Evolutionary conservation across 768 basidiomycete species (phyloP).

Genomic region (Termitomyces eurrhizus): DNA sequence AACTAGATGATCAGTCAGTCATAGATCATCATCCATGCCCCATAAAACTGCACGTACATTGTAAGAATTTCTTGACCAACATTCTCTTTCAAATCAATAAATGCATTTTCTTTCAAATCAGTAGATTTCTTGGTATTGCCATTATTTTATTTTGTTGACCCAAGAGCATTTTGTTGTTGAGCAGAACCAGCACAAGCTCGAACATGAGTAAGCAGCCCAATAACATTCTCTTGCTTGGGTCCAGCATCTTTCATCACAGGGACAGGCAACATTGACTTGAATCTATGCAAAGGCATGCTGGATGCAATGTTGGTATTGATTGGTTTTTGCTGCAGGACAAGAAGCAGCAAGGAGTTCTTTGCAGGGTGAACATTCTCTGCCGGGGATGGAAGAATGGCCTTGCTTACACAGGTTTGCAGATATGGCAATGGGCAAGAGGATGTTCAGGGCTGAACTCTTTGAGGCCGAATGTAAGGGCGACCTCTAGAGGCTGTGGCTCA

Average conservation of each 20-base stretch:
- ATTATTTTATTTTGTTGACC: constrained; percentile 60
- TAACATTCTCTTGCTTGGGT: constrained; percentile 34
- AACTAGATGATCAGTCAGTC: constrained; percentile 25
- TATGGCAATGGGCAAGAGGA: constrained; percentile 74
- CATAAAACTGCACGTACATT: constrained; percentile 45
- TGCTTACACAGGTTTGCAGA: constrained; percentile 46
- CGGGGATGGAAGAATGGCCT: constrained; percentile 35
- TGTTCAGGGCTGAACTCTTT: constrained; percentile 61
- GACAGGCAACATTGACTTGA: constrained; percentile 43
- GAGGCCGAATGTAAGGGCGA: too few species aligned
- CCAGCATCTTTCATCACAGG: constrained; percentile 33
- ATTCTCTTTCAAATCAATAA: constrained; percentile 56
- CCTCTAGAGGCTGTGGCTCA: too few species aligned
- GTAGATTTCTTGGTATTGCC: constrained; percentile 37
- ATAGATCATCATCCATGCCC: background rate
- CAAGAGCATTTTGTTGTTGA: constrained; percentile 53
- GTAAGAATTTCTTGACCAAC: constrained; percentile 37
- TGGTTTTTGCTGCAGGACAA: constrained; percentile 39
- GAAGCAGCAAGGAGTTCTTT: constrained; percentile 16
- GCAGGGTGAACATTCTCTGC: constrained; percentile 29
- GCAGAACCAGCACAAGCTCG: constrained; percentile 54
- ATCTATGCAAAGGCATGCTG: constrained; percentile 30
- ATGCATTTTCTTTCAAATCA: constrained; percentile 57
- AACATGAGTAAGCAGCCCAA: constrained; percentile 29
- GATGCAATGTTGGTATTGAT: constrained; percentile 38